Evolutionary conservation across 768 basidiomycete species (phyloP).

Genomic region (Leccinum imitatum): DNA sequence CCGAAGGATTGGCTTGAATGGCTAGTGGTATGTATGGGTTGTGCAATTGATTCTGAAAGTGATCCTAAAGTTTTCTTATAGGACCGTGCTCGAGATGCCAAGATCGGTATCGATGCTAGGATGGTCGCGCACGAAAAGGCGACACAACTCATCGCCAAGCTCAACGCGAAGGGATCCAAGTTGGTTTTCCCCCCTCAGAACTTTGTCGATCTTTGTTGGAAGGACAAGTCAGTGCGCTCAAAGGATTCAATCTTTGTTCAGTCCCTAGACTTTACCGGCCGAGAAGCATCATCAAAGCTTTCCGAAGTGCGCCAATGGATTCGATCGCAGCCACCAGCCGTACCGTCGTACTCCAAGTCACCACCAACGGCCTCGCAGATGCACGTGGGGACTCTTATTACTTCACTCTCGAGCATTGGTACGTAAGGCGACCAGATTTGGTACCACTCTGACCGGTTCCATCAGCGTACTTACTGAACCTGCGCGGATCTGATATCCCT

Average conservation of each 20-base stretch:
- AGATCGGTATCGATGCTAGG: conserved; percentile 82
- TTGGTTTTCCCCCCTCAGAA: conserved; percentile 83
- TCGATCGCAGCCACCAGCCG: conserved; percentile 51
- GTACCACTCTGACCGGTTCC: conserved; percentile 4
- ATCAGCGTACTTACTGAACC: conserved; percentile 81
- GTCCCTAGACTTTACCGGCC: conserved; percentile 66
- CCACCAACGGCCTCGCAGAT: conserved; percentile 60
- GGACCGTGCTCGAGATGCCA: conserved; percentile 42
- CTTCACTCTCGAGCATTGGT: conserved; percentile 73
- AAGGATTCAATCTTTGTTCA: conserved; percentile 66
- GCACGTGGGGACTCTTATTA: conserved; percentile 67
- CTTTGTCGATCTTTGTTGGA: conserved; percentile 80
- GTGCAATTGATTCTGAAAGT: not conserved
- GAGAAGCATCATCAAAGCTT: conserved; percentile 71
- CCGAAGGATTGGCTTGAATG: conserved; percentile 81
- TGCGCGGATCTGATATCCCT: conserved; percentile 87
- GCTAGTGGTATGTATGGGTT: conserved; percentile 54
- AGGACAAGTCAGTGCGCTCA: conserved; percentile 69
- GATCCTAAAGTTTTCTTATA: conserved; percentile 16
- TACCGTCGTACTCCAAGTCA: conserved; percentile 61
- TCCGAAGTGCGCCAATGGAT: conserved; percentile 70
- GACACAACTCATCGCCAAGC: conserved; percentile 53
- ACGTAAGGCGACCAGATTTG: conserved; percentile 21
- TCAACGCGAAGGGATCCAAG: conserved; percentile 55
- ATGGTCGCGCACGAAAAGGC: conserved; percentile 78